Evolutionary conservation across 805 yeast species (phyloP).

Genomic region (Blastobotrys americana): DNA sequence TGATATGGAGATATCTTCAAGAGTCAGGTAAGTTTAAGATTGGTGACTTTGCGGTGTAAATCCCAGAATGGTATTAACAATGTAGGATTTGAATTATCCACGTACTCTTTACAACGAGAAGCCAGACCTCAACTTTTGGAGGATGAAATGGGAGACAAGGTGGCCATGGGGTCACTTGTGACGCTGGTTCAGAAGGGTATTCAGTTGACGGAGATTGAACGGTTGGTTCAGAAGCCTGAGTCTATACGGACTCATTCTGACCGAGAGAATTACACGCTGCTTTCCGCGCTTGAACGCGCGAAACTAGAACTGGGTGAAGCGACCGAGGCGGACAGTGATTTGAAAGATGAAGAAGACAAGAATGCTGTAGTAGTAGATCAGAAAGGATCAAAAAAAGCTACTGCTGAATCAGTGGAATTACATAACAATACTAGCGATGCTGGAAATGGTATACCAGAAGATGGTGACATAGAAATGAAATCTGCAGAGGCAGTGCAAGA

Average conservation of each 20-base stretch:
- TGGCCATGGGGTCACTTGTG: slow-evolving; percentile 78
- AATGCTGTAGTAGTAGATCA: neutral
- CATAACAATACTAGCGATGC: neutral
- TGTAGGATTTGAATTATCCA: slow-evolving; percentile 53
- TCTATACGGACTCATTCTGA: neutral
- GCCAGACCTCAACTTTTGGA: slow-evolving; percentile 56
- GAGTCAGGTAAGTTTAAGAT: slow-evolving; percentile 51
- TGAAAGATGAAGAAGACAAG: neutral
- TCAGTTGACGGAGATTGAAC: slow-evolving; percentile 64
- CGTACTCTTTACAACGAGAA: slow-evolving; percentile 74
- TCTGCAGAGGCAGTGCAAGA: neutral
- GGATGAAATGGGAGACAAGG: slow-evolving; percentile 38
- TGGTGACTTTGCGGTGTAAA: neutral
- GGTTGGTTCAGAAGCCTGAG: slow-evolving; percentile 38
- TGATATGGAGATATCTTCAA: slow-evolving; percentile 87
- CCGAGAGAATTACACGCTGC: slow-evolving; percentile 6
- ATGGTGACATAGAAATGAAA: neutral
- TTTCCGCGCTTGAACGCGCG: slow-evolving; percentile 5
- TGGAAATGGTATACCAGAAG: neutral
- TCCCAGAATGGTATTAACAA: slow-evolving; percentile 4
- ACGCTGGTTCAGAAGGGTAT: slow-evolving; percentile 81
- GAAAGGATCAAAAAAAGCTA: neutral
- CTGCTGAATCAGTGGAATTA: neutral
- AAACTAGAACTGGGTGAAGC: neutral
- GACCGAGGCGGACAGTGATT: slow-evolving; percentile 1